Conservation (phyloP, 805 yeast genomes). For the Teunomyces gatunensis region DNA sequence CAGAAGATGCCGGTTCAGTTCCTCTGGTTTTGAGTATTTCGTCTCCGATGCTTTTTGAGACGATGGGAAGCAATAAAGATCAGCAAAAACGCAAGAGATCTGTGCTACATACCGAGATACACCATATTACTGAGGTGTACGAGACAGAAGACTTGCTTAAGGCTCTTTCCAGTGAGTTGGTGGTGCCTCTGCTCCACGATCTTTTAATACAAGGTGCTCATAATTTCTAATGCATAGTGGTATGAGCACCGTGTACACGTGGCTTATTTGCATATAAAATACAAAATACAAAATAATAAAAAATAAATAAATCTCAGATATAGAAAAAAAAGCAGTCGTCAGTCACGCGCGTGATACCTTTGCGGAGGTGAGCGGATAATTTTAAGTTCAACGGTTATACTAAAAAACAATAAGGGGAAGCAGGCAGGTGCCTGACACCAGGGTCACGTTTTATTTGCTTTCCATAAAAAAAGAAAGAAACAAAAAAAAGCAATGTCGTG, state of each 20-base stretch:
- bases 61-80: not conserved
- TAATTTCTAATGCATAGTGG: not conserved
- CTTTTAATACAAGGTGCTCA: not conserved
- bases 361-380: too few species aligned
- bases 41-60: not conserved
- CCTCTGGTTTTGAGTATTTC: constrained; percentile 7
- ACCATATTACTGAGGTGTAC: not conserved
- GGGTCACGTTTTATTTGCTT: too few species aligned
- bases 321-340: not conserved
- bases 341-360: not conserved
- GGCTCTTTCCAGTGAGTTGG: not conserved
- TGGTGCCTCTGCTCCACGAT: not conserved
- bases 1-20: constrained; percentile 3
- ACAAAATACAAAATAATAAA: not conserved
- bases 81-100: not conserved
- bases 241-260: not conserved
- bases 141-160: not conserved
- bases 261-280: not conserved
- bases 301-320: not conserved
- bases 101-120: not conserved
- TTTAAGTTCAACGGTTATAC: too few species aligned
- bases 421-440: too few species aligned
- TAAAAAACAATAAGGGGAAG: not conserved
- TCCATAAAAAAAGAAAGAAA: too few species aligned
- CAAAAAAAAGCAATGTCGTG: too few species aligned